A percentile compares a stretch with the other conserved stretches of the same genome.
These are phyloP conservation scores for Talaromyces sp. DNA, from an alignment of 2,329 filamentous ascomycete species.

Conservation along the genomic window DNA sequence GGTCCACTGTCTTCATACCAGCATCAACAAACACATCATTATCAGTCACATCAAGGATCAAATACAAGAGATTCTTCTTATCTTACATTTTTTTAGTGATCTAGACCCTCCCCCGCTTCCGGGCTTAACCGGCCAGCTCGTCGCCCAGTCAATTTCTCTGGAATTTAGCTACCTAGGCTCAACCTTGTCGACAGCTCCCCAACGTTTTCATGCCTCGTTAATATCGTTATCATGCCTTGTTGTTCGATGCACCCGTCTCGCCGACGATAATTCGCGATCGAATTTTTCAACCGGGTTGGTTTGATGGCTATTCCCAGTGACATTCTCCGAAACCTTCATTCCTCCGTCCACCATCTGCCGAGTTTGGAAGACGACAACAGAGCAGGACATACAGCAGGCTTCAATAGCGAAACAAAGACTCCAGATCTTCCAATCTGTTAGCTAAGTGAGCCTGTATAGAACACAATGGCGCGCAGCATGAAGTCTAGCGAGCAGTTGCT, in stretches of 20 bases:
- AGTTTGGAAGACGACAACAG: not conserved
- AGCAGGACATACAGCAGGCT: not conserved
- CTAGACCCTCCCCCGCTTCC: not conserved
- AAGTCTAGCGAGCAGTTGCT: slow-evolving; percentile 25
- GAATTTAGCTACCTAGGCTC: not conserved
- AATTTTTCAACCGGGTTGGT: not conserved
- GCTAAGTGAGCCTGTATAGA: not conserved
- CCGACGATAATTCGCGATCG: not conserved
- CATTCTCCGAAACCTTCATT: not conserved
- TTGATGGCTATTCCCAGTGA: not conserved
- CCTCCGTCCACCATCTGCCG: not conserved
- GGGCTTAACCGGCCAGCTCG: not conserved
- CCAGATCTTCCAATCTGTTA: too few relatives aligned
- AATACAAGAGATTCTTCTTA: not conserved
- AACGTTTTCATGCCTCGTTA: not conserved
- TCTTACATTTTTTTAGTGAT: not conserved
- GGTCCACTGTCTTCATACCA: too few relatives aligned
- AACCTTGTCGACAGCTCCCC: not conserved
- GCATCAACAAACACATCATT: too few relatives aligned
- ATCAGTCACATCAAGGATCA: too few relatives aligned
- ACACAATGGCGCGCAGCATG: slow-evolving; percentile 6
- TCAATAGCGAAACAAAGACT: not conserved
- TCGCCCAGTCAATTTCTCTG: not conserved
- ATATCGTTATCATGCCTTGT: not conserved
- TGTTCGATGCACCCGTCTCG: not conserved